Conservation (phyloP, 257 asterid species). For the Lantana camara region DNA sequence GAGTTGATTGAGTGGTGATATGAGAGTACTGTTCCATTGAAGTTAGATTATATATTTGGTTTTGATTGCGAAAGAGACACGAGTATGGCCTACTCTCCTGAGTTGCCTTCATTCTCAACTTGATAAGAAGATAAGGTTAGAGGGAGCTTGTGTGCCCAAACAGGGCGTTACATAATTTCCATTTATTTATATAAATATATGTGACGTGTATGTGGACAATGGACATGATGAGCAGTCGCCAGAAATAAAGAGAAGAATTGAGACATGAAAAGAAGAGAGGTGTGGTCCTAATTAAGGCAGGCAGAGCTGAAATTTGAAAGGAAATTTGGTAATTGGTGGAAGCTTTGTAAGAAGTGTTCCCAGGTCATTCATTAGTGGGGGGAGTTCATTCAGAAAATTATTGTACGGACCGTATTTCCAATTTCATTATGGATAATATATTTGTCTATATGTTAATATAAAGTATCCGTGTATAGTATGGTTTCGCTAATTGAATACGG, state of each 20-base stretch:
- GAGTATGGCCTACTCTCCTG: conserved; percentile 36
- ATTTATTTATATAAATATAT: background rate
- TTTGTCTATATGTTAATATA: too few species aligned
- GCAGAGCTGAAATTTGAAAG: conserved; percentile 7
- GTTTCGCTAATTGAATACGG: too few species aligned
- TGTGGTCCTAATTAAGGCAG: too few species aligned
- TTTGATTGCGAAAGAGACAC: background rate
- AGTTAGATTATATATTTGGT: background rate
- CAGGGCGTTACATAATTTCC: background rate
- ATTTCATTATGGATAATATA: too few species aligned
- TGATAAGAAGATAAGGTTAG: conserved; percentile 34
- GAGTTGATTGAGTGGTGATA: background rate
- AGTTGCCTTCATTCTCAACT: conserved; percentile 17
- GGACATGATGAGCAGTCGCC: too few species aligned
- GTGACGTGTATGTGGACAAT: conserved; percentile 28
- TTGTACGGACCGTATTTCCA: too few species aligned
- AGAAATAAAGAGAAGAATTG: background rate
- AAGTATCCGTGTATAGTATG: too few species aligned
- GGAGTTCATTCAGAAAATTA: too few species aligned
- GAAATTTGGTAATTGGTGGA: conserved; percentile 20
- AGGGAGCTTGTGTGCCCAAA: conserved; percentile 32
- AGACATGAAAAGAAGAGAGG: background rate
- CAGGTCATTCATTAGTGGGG: conserved; percentile 34
- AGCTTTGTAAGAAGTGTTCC: conserved; percentile 22
- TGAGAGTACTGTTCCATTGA: conserved; percentile 28